phyloP scores from a whole-genome alignment of 176 grass and related monocot species.

The Musa schizocarpa region DNA sequence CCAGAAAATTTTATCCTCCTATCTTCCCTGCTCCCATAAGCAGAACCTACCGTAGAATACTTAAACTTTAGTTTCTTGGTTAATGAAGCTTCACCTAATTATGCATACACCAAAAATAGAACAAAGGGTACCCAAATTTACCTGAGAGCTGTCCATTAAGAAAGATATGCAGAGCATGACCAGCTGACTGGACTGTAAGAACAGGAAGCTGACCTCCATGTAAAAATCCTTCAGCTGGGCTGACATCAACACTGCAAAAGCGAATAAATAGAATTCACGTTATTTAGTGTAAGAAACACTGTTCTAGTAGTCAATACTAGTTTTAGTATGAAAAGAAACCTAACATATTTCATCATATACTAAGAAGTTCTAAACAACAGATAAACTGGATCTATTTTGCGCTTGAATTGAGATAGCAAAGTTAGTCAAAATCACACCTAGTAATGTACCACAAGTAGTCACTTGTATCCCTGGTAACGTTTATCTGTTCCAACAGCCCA shows the following conservation, averaged over 20 bases:
- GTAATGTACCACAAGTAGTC: conserved; percentile 99
- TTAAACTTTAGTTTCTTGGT: conserved; percentile 18
- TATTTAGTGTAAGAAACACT: neutral
- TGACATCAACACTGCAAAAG: conserved; percentile 62
- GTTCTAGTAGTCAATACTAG: neutral
- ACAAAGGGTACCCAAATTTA: conserved; percentile 15
- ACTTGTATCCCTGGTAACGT: conserved; percentile 76
- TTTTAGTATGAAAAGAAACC: neutral
- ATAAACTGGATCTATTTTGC: neutral
- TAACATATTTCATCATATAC: neutral
- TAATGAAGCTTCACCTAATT: neutral
- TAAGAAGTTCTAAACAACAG: neutral
- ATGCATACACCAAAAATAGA: neutral
- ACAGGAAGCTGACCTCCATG: conserved; percentile 54
- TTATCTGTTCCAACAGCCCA: conserved; percentile 91
- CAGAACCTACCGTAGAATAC: conserved; percentile 42
- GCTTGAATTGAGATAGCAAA: neutral
- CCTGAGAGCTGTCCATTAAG: conserved; percentile 88
- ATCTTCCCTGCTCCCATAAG: conserved; percentile 94
- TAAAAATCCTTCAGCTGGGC: conserved; percentile 65
- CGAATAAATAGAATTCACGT: neutral
- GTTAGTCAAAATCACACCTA: conserved; percentile 38
- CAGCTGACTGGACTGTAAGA: conserved; percentile 78
- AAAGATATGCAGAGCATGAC: conserved; percentile 80
- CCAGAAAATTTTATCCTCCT: conserved; percentile 69